These are phyloP conservation scores for Candida glaebosa DNA, from an alignment of 805 yeast species.

Conservation along the genomic window DNA sequence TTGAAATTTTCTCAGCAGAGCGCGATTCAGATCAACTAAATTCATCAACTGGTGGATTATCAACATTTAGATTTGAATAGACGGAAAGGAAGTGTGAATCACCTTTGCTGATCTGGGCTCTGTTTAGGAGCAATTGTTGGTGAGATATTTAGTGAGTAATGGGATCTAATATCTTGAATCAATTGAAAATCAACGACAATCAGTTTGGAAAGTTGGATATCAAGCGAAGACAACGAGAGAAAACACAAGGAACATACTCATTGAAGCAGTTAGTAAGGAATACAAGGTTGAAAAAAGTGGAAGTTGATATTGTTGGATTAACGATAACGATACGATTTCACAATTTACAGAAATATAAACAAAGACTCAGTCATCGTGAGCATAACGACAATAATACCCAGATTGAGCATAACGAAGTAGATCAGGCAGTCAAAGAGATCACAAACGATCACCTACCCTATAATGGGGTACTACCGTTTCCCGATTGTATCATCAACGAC, in stretches of 20 bases:
- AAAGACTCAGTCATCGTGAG: neutral
- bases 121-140: slow-evolving; percentile 5
- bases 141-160: slow-evolving; percentile 10
- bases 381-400: neutral
- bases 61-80: neutral
- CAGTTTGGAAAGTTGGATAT: slow-evolving; percentile 18
- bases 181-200: slow-evolving; percentile 28
- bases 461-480: slow-evolving; percentile 58
- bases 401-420: neutral
- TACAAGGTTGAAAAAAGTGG: slow-evolving; percentile 9
- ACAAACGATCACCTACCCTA: slow-evolving; percentile 47
- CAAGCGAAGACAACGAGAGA: slow-evolving; percentile 21
- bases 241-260: slow-evolving; percentile 16
- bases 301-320: neutral
- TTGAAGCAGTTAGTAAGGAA: slow-evolving; percentile 15
- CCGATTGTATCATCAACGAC: slow-evolving; percentile 54
- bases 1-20: neutral
- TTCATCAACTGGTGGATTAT: neutral
- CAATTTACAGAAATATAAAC: neutral
- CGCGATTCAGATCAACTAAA: neutral
- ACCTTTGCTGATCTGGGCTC: slow-evolving; percentile 2
- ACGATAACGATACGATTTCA: neutral
- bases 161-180: slow-evolving; percentile 23
- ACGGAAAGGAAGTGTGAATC: neutral
- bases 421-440: neutral